phyloP scores from a whole-genome alignment of 805 yeast genomes.

The Brettanomyces nanus region DNA sequence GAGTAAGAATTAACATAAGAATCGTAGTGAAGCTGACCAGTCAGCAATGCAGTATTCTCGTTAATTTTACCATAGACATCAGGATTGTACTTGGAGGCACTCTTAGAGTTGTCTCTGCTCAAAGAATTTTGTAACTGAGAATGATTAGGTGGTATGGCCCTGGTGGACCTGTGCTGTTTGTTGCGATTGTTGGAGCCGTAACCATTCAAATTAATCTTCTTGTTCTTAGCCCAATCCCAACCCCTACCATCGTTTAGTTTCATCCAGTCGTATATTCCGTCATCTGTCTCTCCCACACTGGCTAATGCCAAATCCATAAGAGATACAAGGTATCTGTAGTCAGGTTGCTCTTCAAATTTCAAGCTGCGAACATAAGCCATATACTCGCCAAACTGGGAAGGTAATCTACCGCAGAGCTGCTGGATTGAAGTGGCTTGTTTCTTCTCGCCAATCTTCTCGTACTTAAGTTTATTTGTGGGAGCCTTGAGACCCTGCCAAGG shows the following conservation, averaged over 20 bases:
- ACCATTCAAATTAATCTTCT: constrained; percentile 74
- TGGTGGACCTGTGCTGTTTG: constrained; percentile 2
- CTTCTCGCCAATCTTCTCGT: constrained; percentile 77
- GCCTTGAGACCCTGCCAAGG: constrained; percentile 93
- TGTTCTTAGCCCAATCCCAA: constrained; percentile 70
- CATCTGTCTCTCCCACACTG: constrained; percentile 51
- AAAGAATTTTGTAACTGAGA: neutral
- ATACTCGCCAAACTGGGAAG: constrained; percentile 68
- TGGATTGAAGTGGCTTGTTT: constrained; percentile 62
- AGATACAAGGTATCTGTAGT: constrained; percentile 57
- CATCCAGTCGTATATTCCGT: constrained; percentile 77
- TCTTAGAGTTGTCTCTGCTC: neutral
- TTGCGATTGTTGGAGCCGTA: constrained; percentile 40
- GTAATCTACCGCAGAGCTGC: constrained; percentile 56
- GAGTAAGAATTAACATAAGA: neutral
- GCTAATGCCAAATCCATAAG: constrained; percentile 53
- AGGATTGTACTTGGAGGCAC: neutral
- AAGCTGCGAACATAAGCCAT: constrained; percentile 58
- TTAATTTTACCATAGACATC: constrained; percentile 2
- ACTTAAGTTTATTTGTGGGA: constrained; percentile 74
- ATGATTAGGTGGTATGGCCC: neutral
- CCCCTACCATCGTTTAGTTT: constrained; percentile 71
- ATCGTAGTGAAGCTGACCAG: constrained; percentile 1
- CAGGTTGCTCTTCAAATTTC: constrained; percentile 74
- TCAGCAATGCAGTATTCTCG: constrained; percentile 3